Base-by-base conservation (phyloP, 352 stramenopile genomes). In the Halophytophthora batemanensis region DNA sequence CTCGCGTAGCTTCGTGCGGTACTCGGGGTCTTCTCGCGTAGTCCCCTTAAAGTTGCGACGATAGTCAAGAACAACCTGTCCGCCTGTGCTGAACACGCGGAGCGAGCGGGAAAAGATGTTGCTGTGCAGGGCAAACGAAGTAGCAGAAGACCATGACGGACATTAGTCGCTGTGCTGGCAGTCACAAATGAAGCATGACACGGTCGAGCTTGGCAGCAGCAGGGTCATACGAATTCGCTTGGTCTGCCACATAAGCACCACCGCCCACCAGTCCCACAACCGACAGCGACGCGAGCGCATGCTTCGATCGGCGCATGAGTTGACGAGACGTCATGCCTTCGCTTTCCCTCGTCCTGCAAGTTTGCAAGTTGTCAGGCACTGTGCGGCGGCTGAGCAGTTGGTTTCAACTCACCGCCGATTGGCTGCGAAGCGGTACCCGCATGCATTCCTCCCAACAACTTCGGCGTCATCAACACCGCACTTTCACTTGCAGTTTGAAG, bases 21-120 rank as follows among this genome's bases (percentile, higher is more conserved):
- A 95, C 38, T 75, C 76, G 1, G 71, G 54, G 15, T 72, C 51
- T 1, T 67, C 70, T 29, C 68, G 64, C 25, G 67, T 57, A 1
- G 72, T 65, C 29, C 68, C 61, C 46, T 66, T 68, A 23, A 90
- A 69, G 53, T 90, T 61, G 12, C 56, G 42, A 14, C 53, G 78
- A 45, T 75, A 87, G 60, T 92, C 81, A 25, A 69, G 49, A 21
- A 87, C 44, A 4, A 82, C 61, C 45, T 67, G 51, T n/a, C 51
- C 66, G 10, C 78, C 76, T 0, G 65, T 74, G 6, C 36, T 46
- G 28, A 86, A 69, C 15, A 92, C 78, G 10, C 81, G 81, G 34
- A 70, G 39, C 25, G 78, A 92, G 13, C 78, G 78, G 8, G 79
- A 84, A 8, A 86, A 49, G 21, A 88, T 68, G 17, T 88, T 64